These are phyloP conservation scores for Xylariaceae sp. DNA, from an alignment of 2,329 filamentous ascomycete genomes.

Conservation along the genomic window DNA sequence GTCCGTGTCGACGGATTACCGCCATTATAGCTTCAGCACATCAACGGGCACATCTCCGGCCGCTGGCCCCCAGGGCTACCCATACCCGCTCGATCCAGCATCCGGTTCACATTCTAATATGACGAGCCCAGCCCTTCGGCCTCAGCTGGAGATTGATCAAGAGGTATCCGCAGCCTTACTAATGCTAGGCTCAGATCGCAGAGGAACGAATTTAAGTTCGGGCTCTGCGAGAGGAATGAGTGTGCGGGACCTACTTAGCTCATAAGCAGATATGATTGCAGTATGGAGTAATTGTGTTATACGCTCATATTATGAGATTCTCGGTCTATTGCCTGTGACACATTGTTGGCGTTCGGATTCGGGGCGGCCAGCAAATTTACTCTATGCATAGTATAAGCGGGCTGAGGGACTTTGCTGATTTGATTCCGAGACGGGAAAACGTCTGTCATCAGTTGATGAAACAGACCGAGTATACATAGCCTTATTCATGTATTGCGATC, in stretches of 20 bases:
- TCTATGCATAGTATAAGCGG: no score
- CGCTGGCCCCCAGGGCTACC: slow-evolving; percentile 50
- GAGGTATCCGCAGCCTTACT: slow-evolving; percentile 85
- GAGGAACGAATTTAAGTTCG: slow-evolving; percentile 48
- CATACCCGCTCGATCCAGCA: slow-evolving; percentile 43
- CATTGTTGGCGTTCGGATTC: no score
- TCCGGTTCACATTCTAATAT: slow-evolving; percentile 55
- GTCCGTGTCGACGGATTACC: slow-evolving; percentile 51
- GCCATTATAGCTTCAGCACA: slow-evolving; percentile 49
- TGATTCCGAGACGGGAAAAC: no score
- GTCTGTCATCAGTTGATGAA: no score
- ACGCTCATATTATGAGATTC: neutral
- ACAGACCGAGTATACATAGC: no score
- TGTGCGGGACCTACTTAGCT: slow-evolving; percentile 60
- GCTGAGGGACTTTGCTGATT: no score
- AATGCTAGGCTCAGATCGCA: slow-evolving; percentile 84
- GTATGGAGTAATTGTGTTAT: neutral
- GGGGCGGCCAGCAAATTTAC: no score
- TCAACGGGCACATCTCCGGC: slow-evolving; percentile 51
- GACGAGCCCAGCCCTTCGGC: slow-evolving; percentile 63
- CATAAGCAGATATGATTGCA: slow-evolving; percentile 42
- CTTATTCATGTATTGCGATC: no score
- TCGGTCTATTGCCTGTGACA: neutral
- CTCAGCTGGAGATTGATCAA: slow-evolving; percentile 67
- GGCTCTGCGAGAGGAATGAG: slow-evolving; percentile 55